A percentile compares a stretch with the other conserved stretches of the same genome.
phyloP scores from a whole-genome alignment of 139 green algal genomes.

The Yamagishiella unicocca region DNA sequence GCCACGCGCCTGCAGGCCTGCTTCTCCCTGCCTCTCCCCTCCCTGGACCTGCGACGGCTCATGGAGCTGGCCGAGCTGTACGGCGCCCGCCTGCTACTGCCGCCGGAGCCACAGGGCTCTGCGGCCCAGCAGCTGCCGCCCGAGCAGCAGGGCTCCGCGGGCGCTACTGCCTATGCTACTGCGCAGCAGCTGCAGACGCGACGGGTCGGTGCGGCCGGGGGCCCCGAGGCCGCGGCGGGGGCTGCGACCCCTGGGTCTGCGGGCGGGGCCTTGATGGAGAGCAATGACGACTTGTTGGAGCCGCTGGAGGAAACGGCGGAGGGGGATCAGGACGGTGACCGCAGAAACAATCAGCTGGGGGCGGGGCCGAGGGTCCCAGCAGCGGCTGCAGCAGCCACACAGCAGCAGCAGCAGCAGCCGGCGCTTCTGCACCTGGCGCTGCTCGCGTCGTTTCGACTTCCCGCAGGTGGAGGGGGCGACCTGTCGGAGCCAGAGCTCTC shows the following conservation, averaged over 20 bases:
- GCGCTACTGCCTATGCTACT: not conserved
- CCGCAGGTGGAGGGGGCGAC: not conserved
- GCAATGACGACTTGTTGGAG: not conserved
- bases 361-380: not conserved
- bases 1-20: not conserved
- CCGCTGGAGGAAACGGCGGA: not conserved
- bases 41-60: not conserved
- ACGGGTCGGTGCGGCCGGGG: no score
- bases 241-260: no score
- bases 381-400: no score
- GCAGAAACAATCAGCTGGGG: not conserved
- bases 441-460: conserved; percentile 2
- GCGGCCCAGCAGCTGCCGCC: not conserved
- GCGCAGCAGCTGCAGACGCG: not conserved
- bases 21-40: conserved; percentile 1
- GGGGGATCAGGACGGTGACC: not conserved
- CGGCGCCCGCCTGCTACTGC: not conserved
- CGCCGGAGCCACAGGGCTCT: not conserved
- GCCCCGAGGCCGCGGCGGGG: no score
- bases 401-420: no score
- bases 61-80: not conserved
- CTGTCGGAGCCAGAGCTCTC: conserved; percentile 14
- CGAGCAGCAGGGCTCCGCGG: not conserved
- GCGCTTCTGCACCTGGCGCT: no score
- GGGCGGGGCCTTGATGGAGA: not conserved